Evolutionary conservation across 1,284 basidiomycete species (phyloP), one percentile per base, ranked within the genome.

Genomic region (Wallemia mellicola): DNA sequence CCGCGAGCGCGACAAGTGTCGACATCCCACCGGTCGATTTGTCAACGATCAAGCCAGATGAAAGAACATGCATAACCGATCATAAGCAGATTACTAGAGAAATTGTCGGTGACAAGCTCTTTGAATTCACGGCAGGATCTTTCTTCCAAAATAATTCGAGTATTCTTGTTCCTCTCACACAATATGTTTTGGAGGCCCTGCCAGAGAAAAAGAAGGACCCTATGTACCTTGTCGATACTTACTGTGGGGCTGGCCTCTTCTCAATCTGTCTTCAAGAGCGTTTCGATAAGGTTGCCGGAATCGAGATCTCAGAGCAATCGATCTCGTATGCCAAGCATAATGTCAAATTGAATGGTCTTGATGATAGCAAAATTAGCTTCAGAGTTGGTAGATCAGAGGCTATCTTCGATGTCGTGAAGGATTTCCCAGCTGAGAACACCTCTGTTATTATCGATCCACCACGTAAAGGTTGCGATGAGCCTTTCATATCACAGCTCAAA

Each of bases 71-170:
- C 66, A 75, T 94, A 62, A 86, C 86, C 0, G 77, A 89, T 68
- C 86, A 87, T 69, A 82, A 83, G 63, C 78, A 74, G 2, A 79
- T 76, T 2, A 81, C 94, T 2, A 82, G 86, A 61, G 91, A 95
- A 69, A 78, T 78, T 55, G 86, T 96, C 17, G 86, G 84, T 2
- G 71, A 77, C 60, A 81, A 75, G 69, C 71, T 82, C 58, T 95
- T 98, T 70, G 81, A 91, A 65, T 95, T 91, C 69, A 79, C 78
- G 14, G 88, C 85, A 1, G 81, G 82, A 54, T 66, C 68, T 38
- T 63, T 54, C 74, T 96, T 96, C 76, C 92, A 98, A 69, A 96
- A 96, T 75, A 98, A 98, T 75, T 92, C 92, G 68, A 81, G 83
- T 22, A 86, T 95, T 59, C 79, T 98, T 19, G 74, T 81, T 7